These are phyloP conservation scores for Sphaerobolus stellatus DNA, from an alignment of 1,284 basidiomycete genomes.

Conservation along the genomic window DNA sequence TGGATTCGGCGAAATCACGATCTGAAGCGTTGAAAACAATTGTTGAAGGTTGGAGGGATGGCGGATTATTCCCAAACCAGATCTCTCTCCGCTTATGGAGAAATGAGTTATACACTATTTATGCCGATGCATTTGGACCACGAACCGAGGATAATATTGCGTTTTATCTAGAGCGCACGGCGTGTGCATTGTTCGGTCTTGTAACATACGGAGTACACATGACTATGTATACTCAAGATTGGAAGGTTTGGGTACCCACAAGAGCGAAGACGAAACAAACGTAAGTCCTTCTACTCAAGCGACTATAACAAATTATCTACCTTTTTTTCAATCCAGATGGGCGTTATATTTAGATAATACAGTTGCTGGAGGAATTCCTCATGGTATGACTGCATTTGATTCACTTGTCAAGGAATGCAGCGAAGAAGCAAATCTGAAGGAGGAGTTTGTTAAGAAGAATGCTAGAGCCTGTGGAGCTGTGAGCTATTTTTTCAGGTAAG, in stretches of 20 bases:
- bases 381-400: constrained; percentile 73
- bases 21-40: constrained; percentile 59
- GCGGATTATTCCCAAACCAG: constrained; percentile 55
- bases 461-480: constrained; percentile 61
- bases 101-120: constrained; percentile 80
- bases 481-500: constrained; percentile 69
- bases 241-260: constrained; percentile 85
- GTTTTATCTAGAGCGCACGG: constrained; percentile 88
- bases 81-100: constrained; percentile 82
- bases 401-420: constrained; percentile 88
- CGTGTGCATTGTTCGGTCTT: constrained; percentile 85
- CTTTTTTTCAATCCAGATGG: constrained; percentile 47
- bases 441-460: constrained; percentile 56
- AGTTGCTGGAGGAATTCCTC: constrained; percentile 76
- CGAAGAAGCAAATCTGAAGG: constrained; percentile 85
- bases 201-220: constrained; percentile 89
- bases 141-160: constrained; percentile 58
- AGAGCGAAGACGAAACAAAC: constrained; percentile 86
- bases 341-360: constrained; percentile 78
- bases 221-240: constrained; percentile 61
- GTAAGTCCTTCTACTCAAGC: constrained; percentile 51
- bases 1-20: constrained; percentile 56
- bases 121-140: constrained; percentile 65
- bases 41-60: constrained; percentile 70
- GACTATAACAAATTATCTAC: constrained; percentile 8